A percentile compares a stretch with the other conserved stretches of the same genome.
Evolutionary conservation across 805 yeast genomes (phyloP).

Genomic region (Ascoidea tarda): DNA sequence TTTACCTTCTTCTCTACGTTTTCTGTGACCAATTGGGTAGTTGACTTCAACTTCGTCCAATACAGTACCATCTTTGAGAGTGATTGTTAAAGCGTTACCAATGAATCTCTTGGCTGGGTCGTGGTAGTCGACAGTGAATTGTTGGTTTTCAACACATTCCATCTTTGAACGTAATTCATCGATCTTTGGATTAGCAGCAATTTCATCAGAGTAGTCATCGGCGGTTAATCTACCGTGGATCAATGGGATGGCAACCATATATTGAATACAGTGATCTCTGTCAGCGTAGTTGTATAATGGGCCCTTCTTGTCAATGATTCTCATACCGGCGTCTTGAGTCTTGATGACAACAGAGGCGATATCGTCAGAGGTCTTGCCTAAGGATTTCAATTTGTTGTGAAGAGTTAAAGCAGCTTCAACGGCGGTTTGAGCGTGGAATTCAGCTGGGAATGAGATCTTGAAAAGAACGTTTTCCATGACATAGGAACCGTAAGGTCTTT

Average conservation of each 20-base stretch:
- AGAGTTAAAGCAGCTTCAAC: conserved; percentile 41
- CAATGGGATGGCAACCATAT: conserved; percentile 45
- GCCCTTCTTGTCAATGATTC: conserved; percentile 45
- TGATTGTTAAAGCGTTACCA: conserved; percentile 37
- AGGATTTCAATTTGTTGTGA: conserved; percentile 20
- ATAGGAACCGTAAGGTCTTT: conserved; percentile 38
- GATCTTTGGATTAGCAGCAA: conserved; percentile 37
- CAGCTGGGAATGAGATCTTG: conserved; percentile 52
- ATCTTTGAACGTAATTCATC: conserved; percentile 39
- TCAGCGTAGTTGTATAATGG: conserved; percentile 51
- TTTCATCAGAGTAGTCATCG: conserved; percentile 36
- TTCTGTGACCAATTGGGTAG: conserved; percentile 45
- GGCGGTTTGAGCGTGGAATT: conserved; percentile 54
- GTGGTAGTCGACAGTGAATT: conserved; percentile 37
- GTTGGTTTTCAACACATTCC: conserved; percentile 34
- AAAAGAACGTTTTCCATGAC: conserved; percentile 51
- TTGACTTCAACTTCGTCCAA: conserved; percentile 38
- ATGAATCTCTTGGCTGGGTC: conserved; percentile 43
- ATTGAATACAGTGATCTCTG: conserved; percentile 52
- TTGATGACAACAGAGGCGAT: conserved; percentile 34
- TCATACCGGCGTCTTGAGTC: conserved; percentile 48
- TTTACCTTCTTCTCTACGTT: conserved; percentile 44
- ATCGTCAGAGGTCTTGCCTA: conserved; percentile 32
- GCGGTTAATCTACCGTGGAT: conserved; percentile 43
- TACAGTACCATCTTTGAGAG: conserved; percentile 37